Evolutionary conservation across 1,284 basidiomycete species (phyloP), one percentile per base, ranked within the genome.

Genomic region (Austropuccinia psidii): DNA sequence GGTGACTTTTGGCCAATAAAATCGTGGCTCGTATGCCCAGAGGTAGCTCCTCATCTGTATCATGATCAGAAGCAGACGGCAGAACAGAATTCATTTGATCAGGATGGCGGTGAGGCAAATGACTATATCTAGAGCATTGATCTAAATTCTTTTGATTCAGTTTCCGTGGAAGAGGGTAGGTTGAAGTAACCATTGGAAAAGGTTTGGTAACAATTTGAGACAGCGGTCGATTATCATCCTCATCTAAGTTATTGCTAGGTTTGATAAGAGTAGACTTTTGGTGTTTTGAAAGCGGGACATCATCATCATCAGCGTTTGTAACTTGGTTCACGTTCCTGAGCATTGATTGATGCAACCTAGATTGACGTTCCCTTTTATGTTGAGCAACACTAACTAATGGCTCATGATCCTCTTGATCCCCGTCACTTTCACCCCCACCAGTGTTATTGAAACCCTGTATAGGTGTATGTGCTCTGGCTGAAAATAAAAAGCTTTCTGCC

Each of bases 21-120:
- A 73, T 52, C 8, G 58, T 50, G 11, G 69, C 69, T n/a, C 69
- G 57, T 37, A 73, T 73, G 2, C 69, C 69, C 24, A 73, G 39
- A 31, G 69, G 69, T 5, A 73, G 27, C n/a, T 73, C 69, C 43
- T 73, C 69, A 73, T 65, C 61, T 5, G 69, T 61, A 33, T 60
- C 60, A 41, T 73, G 69, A 31, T 24, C 29, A 21, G 69, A 73
- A 17, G 69, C 29, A 29, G 69, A 52, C 11, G 37, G 68, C 19
- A 61, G 39, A 35, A n/a, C 55, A 9, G 60, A 64, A n/a, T n/a
- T n/a, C n/a, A n/a, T n/a, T n/a, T n/a, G n/a, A n/a, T n/a, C n/a
- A n/a, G n/a, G n/a, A n/a, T n/a, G n/a, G n/a, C n/a, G n/a, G n/a
- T n/a, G n/a, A n/a, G n/a, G n/a, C n/a, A n/a, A n/a, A n/a, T n/a